Evolutionary conservation across 2,329 filamentous ascomycete species (phyloP).

Genomic region (Didymella arachidicola): DNA sequence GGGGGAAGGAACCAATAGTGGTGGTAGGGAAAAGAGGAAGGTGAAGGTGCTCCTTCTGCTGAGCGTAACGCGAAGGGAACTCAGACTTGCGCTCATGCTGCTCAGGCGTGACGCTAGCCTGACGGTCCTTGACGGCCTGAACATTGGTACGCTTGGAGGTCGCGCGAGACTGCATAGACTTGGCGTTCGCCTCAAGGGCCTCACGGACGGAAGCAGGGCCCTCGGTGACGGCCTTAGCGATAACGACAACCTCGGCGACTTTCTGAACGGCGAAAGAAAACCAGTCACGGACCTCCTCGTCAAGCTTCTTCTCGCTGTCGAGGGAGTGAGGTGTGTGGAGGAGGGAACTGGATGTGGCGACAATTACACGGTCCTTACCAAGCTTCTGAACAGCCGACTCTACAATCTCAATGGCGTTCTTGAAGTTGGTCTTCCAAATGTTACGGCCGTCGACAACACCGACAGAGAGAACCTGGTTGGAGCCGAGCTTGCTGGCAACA

Average conservation of each 20-base stretch:
- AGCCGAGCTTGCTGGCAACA: slow-evolving; percentile 81
- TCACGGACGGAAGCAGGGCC: slow-evolving; percentile 85
- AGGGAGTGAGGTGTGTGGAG: slow-evolving; percentile 99
- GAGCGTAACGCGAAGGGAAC: slow-evolving; percentile 83
- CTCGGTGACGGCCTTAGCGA: slow-evolving; percentile 96
- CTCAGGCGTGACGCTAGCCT: slow-evolving; percentile 81
- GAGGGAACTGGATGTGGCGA: slow-evolving; percentile 95
- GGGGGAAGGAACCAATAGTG: slow-evolving; percentile 98
- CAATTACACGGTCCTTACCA: slow-evolving; percentile 96
- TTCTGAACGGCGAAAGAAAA: slow-evolving; percentile 99
- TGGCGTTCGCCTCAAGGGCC: slow-evolving; percentile 95
- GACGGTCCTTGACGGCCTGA: slow-evolving; percentile 95
- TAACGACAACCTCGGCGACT: slow-evolving; percentile 85
- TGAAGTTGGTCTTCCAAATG: slow-evolving; percentile 99
- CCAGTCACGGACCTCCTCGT: slow-evolving; percentile 92
- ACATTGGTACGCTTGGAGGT: slow-evolving; percentile 96
- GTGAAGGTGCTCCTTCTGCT: slow-evolving; percentile 91
- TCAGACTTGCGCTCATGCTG: slow-evolving; percentile 93
- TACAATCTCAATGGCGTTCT: slow-evolving; percentile 88
- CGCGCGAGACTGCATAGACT: slow-evolving; percentile 88
- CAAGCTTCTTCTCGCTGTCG: slow-evolving; percentile 97
- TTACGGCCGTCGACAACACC: slow-evolving; percentile 99
- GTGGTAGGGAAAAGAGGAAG: slow-evolving; percentile 98
- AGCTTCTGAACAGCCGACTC: slow-evolving; percentile 94
- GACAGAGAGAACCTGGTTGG: slow-evolving; percentile 88